These are phyloP conservation scores for Pyrenochaeta sp. DNA, from an alignment of 2,329 filamentous ascomycete genomes.

Conservation along the genomic window DNA sequence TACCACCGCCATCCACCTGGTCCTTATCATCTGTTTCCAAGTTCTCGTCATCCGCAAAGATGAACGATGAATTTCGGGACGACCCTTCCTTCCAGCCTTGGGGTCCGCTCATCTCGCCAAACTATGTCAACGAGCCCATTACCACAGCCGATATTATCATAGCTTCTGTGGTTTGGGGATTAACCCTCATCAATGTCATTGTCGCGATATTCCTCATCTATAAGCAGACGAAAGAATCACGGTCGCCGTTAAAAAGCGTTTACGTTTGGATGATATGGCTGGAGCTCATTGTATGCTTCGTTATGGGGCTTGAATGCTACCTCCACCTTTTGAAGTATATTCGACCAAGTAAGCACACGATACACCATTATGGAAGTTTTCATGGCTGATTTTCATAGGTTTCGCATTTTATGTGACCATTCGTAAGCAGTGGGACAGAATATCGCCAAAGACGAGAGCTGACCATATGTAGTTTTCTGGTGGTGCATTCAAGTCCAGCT, in stretches of 20 bases:
- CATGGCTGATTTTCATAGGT: constrained; percentile 25
- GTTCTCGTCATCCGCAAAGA: constrained; percentile 2
- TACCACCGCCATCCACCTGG: neutral
- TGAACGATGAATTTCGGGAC: constrained; percentile 27
- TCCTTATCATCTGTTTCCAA: neutral
- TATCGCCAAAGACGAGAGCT: neutral
- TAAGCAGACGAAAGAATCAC: constrained; percentile 34
- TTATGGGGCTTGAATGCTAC: constrained; percentile 54
- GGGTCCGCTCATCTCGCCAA: constrained; percentile 35
- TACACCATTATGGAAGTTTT: neutral
- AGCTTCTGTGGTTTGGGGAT: constrained; percentile 38
- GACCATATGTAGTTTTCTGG: constrained; percentile 36
- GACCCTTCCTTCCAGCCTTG: constrained; percentile 29
- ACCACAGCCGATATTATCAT: constrained; percentile 41
- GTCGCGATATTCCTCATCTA: constrained; percentile 46
- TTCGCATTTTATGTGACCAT: constrained; percentile 47
- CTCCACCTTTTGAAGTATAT: constrained; percentile 45
- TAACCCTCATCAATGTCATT: constrained; percentile 37
- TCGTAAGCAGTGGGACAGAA: constrained; percentile 14
- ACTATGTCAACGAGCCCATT: constrained; percentile 37
- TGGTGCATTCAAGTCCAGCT: constrained; percentile 52
- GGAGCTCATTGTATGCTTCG: constrained; percentile 54
- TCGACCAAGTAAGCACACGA: constrained; percentile 39
- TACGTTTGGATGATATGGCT: constrained; percentile 61
- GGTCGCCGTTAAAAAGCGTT: constrained; percentile 44